Conservation (phyloP, 805 yeast species). For the Lipomyces starkeyi region DNA sequence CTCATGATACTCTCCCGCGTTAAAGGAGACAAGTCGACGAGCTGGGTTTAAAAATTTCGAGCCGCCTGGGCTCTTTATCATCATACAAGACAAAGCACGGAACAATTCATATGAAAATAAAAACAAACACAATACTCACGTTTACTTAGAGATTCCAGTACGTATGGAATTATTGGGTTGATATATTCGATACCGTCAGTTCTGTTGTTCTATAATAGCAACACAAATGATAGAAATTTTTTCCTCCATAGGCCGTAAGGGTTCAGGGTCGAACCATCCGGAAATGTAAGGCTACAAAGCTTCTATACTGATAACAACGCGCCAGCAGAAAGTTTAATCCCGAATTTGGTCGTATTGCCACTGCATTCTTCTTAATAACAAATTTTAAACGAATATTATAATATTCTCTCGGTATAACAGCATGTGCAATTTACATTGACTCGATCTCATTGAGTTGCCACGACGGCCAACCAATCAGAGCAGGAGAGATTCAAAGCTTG, state of each 20-base stretch:
- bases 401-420: no score
- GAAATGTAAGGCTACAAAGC: neutral
- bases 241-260: no score
- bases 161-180: neutral
- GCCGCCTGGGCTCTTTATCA: constrained; percentile 39
- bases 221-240: no score
- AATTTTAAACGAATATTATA: no score
- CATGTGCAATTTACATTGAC: no score
- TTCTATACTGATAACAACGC: neutral
- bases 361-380: neutral
- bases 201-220: no score
- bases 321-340: no score
- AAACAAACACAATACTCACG: neutral
- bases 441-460: no score
- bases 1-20: constrained; percentile 15
- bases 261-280: neutral
- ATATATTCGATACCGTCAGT: neutral
- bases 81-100: constrained; percentile 20
- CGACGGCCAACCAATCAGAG: no score
- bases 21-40: constrained; percentile 31
- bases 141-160: no score
- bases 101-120: neutral
- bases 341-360: neutral
- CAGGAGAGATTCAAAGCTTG: no score
- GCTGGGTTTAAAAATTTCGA: constrained; percentile 39